phyloP scores from a whole-genome alignment of 768 basidiomycete species.

The Amylocystis lapponica region DNA sequence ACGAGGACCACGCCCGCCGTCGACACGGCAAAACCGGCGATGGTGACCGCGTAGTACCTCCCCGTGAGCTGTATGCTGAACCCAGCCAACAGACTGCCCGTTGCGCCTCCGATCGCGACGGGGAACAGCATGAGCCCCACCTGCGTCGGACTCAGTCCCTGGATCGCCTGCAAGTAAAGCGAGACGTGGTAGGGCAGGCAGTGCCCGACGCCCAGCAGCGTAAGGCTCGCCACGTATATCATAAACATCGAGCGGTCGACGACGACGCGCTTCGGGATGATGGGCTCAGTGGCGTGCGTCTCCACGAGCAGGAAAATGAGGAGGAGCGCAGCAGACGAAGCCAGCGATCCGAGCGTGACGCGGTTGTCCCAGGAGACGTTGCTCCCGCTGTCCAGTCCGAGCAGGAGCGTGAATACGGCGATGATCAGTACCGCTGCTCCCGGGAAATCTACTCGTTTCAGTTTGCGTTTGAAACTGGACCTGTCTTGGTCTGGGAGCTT shows the following conservation, averaged over 20 bases:
- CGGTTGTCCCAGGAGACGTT: constrained; percentile 23
- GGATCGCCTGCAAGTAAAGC: constrained; percentile 56
- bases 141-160: constrained; percentile 38
- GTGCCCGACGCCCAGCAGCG: constrained; percentile 40
- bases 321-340: constrained; percentile 9
- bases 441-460: constrained; percentile 56
- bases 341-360: constrained; percentile 15
- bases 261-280: constrained; percentile 51
- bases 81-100: constrained; percentile 46
- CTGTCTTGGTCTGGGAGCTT: constrained; percentile 39
- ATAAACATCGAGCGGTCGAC: constrained; percentile 43
- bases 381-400: constrained; percentile 43
- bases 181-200: constrained; percentile 47
- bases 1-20: constrained; percentile 34
- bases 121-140: constrained; percentile 50
- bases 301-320: constrained; percentile 41
- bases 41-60: constrained; percentile 47
- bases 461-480: constrained; percentile 40
- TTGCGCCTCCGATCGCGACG: constrained; percentile 36
- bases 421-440: constrained; percentile 51
- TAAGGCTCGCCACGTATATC: constrained; percentile 52
- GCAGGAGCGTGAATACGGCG: constrained; percentile 50
- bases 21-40: constrained; percentile 34
- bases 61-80: constrained; percentile 53
- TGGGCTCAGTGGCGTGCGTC: constrained; percentile 47